Conservation (phyloP, 2,329 filamentous ascomycete species). For the Talaromyces sp. region DNA sequence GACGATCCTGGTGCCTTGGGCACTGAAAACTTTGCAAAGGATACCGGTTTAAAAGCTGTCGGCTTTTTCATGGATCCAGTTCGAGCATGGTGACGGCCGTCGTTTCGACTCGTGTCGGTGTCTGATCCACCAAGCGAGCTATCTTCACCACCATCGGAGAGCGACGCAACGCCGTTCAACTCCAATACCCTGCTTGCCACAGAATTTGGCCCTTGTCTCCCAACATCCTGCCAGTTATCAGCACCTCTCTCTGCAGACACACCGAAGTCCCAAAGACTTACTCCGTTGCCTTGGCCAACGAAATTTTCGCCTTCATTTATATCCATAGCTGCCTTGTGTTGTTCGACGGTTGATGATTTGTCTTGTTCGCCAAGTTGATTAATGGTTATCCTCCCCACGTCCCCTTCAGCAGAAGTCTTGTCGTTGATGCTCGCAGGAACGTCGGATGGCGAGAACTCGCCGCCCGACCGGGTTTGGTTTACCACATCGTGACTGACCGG, state of each 20-base stretch:
- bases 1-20: constrained; percentile 55
- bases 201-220: constrained; percentile 20
- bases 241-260: background rate
- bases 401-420: constrained; percentile 47
- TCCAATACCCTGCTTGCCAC: constrained; percentile 32
- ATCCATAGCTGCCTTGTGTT: constrained; percentile 16
- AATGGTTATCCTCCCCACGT: constrained; percentile 37
- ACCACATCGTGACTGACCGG: constrained; percentile 65
- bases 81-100: constrained; percentile 40
- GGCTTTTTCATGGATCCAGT: constrained; percentile 55
- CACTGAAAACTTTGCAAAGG: constrained; percentile 60
- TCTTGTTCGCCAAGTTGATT: constrained; percentile 29
- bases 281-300: constrained; percentile 20
- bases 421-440: constrained; percentile 57
- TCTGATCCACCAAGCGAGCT: constrained; percentile 50
- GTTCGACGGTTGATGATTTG: constrained; percentile 19
- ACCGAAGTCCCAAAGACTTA: constrained; percentile 18
- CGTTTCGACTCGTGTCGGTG: constrained; percentile 56
- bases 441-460: constrained; percentile 59
- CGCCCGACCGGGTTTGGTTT: constrained; percentile 64
- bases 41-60: constrained; percentile 58
- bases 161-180: constrained; percentile 32
- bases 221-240: constrained; percentile 9
- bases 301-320: constrained; percentile 20
- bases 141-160: constrained; percentile 33